phyloP scores from a whole-genome alignment of 179 eudicot genomes.

The Carnegiea gigantea region DNA sequence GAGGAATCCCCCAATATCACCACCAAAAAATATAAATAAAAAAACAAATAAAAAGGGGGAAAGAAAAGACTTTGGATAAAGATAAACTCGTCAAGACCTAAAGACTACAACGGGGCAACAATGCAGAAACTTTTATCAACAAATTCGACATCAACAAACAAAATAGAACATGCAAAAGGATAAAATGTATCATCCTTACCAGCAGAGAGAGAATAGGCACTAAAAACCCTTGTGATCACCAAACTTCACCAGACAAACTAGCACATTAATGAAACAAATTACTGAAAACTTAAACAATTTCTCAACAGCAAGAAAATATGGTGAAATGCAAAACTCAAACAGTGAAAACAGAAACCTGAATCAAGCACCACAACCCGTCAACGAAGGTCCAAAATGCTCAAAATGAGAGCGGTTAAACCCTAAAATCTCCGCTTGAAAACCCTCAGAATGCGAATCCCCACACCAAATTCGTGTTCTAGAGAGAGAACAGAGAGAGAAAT shows the following conservation, averaged over 20 bases:
- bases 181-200: neutral
- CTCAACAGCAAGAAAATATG: too few species aligned
- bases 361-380: too few species aligned
- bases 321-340: too few species aligned
- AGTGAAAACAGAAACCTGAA: too few species aligned
- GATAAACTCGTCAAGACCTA: neutral
- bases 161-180: slow-evolving; percentile 20
- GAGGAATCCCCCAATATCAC: neutral
- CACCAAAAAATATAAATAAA: neutral
- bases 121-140: neutral
- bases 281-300: too few species aligned
- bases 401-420: neutral
- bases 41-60: neutral
- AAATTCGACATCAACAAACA: neutral
- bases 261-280: too few species aligned
- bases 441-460: neutral
- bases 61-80: neutral
- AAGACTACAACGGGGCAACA: neutral
- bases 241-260: too few species aligned
- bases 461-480: neutral
- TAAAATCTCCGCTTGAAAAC: neutral
- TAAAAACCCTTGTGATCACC: neutral
- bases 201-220: neutral
- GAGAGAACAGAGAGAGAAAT: neutral
- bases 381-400: too few species aligned